Percentiles rank a stretch among this genome's conserved stretches.
Conservation (phyloP, 352 stramenopile species). For the Pythium periplocum region DNA sequence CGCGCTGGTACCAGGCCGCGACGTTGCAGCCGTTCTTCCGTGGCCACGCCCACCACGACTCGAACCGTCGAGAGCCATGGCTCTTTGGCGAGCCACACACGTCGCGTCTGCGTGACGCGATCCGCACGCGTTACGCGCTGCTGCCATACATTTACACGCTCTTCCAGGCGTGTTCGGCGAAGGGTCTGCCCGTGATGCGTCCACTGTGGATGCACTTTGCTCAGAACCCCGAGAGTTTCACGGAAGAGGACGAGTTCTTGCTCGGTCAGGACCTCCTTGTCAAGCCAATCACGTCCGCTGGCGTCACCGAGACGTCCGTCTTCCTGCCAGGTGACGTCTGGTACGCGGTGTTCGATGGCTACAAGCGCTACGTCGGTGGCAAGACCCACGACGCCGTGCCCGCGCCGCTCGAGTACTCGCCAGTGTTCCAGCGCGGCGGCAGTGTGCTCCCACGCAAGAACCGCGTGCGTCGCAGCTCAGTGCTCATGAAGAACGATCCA, state of each 20-base stretch:
- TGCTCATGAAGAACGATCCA: constrained; percentile 96
- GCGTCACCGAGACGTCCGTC: constrained; percentile 78
- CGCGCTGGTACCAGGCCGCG: constrained; percentile 94
- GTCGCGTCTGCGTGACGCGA: constrained; percentile 79
- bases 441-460: constrained; percentile 95
- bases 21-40: constrained; percentile 98
- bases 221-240: constrained; percentile 73
- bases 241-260: constrained; percentile 94
- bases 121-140: constrained; percentile 94
- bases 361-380: constrained; percentile 50
- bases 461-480: constrained; percentile 90
- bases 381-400: constrained; percentile 56
- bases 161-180: constrained; percentile 58
- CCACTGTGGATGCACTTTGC: constrained; percentile 97
- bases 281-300: constrained; percentile 91
- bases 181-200: constrained; percentile 86
- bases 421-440: constrained; percentile 95
- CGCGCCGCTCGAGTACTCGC: constrained; percentile 92
- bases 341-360: constrained; percentile 88
- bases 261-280: constrained; percentile 94
- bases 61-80: constrained; percentile 97
- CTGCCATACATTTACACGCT: constrained; percentile 95
- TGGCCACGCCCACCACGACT: constrained; percentile 98
- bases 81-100: constrained; percentile 96
- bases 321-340: constrained; percentile 90